Base-by-base conservation (phyloP, 345 rosid species). In the Salix viminalis region DNA sequence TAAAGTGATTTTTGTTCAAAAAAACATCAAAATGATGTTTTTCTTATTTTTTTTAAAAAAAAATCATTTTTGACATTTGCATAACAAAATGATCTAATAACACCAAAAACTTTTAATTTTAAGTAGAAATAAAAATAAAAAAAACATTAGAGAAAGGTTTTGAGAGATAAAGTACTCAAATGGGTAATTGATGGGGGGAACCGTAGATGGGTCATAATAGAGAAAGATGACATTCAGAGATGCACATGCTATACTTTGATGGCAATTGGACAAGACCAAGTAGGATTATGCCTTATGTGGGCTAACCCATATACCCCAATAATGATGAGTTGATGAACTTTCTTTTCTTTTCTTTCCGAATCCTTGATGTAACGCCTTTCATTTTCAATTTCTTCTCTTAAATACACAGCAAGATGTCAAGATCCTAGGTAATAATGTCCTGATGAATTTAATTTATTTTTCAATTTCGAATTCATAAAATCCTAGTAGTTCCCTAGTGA, bases 221-320 rank as follows among this genome's bases (percentile, higher is more conserved):
- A 34, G 46, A 48, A 19, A n/a, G 28, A 36, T 71, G 48, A 26
- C 58, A 2, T 65, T 60, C 44, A 76, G 1, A 76, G 1, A 37
- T 61, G 58, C 54, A 54, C 65, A 69, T 76, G 79, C 56, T 2
- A 16, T 21, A n/a, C 48, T 42, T 34, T 77, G 62, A 44, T 70
- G 64, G 64, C 65, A 70, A 62, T 19, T 44, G 64, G 32, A 32
- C 67, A 60, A 41, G 75, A 21, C 50, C 69, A 56, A 21, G 37
- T 65, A 5, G 19, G 12, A 37, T 6, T 24, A 24, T 23, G n/a
- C 60, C n/a, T 39, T 15, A 18, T 75, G 79, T 76, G 79, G 86
- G 83, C 73, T 76, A 42, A 11, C 46, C 14, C 14, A 10, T 41
- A 41, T 12, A 41, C 46, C 46, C 77, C 61, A 79, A 76, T 54